phyloP scores from a whole-genome alignment of 108 stramenopile genomes.

The Nannochloropsis salina region DNA sequence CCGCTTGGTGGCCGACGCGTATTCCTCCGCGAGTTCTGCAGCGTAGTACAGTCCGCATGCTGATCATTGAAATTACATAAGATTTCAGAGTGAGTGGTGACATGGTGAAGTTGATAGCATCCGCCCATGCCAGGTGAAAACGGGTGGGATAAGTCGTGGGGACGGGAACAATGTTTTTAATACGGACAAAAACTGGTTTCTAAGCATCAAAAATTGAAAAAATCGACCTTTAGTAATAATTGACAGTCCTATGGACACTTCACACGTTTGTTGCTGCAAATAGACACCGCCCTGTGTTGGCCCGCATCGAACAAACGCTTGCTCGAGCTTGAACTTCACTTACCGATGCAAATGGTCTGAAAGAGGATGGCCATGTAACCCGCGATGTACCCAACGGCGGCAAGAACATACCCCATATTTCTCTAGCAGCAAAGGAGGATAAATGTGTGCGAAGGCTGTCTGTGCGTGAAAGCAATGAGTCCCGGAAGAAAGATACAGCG shows the following conservation, averaged over 20 bases:
- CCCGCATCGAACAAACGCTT: no score
- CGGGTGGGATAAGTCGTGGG: no score
- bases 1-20: not conserved
- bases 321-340: not conserved
- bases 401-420: slow-evolving; percentile 2
- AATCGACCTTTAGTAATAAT: no score
- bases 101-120: no score
- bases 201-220: no score
- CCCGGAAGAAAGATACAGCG: not conserved
- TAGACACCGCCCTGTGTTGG: no score
- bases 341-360: not conserved
- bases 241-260: no score
- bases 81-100: no score
- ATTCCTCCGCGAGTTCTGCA: slow-evolving; percentile 24
- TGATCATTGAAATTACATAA: not conserved
- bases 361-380: not conserved
- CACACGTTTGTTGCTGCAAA: no score
- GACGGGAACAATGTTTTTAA: no score
- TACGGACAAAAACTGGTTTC: no score
- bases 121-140: no score
- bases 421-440: not conserved
- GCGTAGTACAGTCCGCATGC: slow-evolving; percentile 23
- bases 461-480: not conserved
- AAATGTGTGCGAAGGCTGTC: not conserved
- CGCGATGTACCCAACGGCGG: not conserved